A percentile compares a stretch with the other conserved stretches of the same genome.
Conservation (phyloP, 345 rosid genomes). For the Syzygium aromaticum region DNA sequence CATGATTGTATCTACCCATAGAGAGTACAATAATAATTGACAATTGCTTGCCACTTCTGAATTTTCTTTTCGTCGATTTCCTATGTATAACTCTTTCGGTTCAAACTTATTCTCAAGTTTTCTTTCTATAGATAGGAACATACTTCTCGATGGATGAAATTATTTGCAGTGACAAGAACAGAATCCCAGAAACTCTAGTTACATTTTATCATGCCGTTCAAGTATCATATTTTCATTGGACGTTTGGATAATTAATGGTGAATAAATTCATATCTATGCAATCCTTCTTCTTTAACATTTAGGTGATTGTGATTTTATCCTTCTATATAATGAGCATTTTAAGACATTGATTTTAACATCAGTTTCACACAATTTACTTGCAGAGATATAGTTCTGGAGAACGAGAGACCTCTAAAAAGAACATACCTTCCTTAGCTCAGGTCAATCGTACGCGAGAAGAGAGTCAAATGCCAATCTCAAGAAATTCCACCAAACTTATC, state of each 20-base stretch:
- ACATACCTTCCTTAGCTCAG: conserved; percentile 40
- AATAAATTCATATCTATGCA: neutral
- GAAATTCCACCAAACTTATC: conserved; percentile 36
- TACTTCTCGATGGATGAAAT: neutral
- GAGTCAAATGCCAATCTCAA: conserved; percentile 40
- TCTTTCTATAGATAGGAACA: neutral
- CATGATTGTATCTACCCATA: neutral
- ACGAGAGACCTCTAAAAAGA: conserved; percentile 45
- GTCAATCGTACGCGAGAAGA: conserved; percentile 49
- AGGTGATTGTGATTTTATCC: neutral
- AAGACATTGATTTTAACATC: neutral
- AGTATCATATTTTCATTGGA: neutral
- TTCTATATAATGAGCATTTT: neutral
- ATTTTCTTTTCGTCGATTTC: neutral
- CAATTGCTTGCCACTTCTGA: neutral
- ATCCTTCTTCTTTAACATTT: neutral
- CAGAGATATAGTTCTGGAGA: conserved; percentile 81
- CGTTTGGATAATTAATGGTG: neutral
- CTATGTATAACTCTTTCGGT: neutral
- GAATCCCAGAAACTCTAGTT: neutral
- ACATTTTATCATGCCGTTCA: neutral
- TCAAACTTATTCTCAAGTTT: neutral
- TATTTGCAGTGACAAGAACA: neutral
- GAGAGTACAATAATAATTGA: neutral
- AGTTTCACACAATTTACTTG: neutral